phyloP scores from a whole-genome alignment of 2,329 filamentous ascomycete genomes.

The Exserohilum turcica region DNA sequence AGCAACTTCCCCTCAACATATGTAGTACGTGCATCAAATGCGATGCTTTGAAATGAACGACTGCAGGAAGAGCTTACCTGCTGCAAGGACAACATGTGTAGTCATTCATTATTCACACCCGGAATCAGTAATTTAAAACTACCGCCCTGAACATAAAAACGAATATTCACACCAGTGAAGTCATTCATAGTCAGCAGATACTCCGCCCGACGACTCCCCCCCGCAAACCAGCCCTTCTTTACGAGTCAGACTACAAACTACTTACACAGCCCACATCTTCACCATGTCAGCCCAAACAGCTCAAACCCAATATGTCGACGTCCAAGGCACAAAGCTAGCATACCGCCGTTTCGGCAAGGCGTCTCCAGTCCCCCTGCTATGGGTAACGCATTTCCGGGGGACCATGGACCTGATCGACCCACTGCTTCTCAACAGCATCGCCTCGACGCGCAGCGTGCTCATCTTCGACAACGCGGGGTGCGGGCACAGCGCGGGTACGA shows the following conservation, averaged over 20 bases:
- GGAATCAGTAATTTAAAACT: background rate
- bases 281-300: constrained; percentile 8
- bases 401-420: constrained; percentile 35
- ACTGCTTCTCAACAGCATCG: constrained; percentile 52
- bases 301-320: constrained; percentile 10
- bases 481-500: constrained; percentile 53
- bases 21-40: background rate
- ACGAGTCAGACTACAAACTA: no score
- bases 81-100: background rate
- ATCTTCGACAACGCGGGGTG: constrained; percentile 58
- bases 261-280: no score
- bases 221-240: no score
- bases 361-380: constrained; percentile 21
- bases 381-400: constrained; percentile 29
- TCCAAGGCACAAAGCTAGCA: constrained; percentile 21
- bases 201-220: no score
- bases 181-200: no score
- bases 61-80: no score
- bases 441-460: constrained; percentile 51
- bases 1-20: background rate
- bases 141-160: background rate
- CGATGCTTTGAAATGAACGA: background rate
- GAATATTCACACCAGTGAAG: background rate
- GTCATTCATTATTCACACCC: background rate
- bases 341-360: constrained; percentile 25